Evolutionary conservation across 495 filamentous ascomycete genomes (phyloP).

Genomic region (Penicillium subrubescens): DNA sequence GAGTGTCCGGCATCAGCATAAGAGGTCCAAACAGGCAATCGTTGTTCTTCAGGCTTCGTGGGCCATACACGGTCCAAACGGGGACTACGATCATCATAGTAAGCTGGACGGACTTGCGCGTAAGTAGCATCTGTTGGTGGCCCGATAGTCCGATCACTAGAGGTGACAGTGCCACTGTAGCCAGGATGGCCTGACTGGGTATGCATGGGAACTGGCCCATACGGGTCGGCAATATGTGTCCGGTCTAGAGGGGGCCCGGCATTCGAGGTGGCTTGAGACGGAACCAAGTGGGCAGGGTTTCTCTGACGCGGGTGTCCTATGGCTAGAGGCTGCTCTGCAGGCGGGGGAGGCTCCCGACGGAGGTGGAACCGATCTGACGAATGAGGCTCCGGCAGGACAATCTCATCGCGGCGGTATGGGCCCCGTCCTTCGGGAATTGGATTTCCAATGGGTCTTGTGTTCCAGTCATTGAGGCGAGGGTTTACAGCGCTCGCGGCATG

Average conservation of each 20-base stretch:
- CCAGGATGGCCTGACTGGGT: slow-evolving; percentile 15
- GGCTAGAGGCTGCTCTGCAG: slow-evolving; percentile 19
- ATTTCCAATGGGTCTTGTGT: slow-evolving; percentile 17
- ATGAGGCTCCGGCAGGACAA: slow-evolving; percentile 23
- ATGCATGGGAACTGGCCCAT: slow-evolving; percentile 15
- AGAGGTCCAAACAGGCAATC: slow-evolving; percentile 14
- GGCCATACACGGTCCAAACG: slow-evolving; percentile 15
- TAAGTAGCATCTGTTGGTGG: slow-evolving; percentile 12
- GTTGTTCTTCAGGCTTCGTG: slow-evolving; percentile 14
- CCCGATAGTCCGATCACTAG: slow-evolving; percentile 22
- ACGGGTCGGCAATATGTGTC: slow-evolving; percentile 17
- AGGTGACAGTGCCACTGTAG: slow-evolving; percentile 17
- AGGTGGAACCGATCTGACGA: slow-evolving; percentile 22
- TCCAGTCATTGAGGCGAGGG: slow-evolving; percentile 15
- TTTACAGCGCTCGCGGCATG: slow-evolving; percentile 19
- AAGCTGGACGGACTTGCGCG: slow-evolving; percentile 16
- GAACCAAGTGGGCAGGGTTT: slow-evolving; percentile 11
- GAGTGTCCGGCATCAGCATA: slow-evolving; percentile 19
- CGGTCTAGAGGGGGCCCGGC: slow-evolving; percentile 22
- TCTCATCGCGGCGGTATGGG: slow-evolving; percentile 23
- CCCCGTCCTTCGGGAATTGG: slow-evolving; percentile 21
- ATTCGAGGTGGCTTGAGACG: slow-evolving; percentile 17
- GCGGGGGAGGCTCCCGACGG: slow-evolving; percentile 27
- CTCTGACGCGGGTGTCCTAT: slow-evolving; percentile 22
- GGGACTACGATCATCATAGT: slow-evolving; percentile 26